These are phyloP conservation scores for Forsythia viridissima DNA, from an alignment of 257 asterid genomes.

Conservation along the genomic window DNA sequence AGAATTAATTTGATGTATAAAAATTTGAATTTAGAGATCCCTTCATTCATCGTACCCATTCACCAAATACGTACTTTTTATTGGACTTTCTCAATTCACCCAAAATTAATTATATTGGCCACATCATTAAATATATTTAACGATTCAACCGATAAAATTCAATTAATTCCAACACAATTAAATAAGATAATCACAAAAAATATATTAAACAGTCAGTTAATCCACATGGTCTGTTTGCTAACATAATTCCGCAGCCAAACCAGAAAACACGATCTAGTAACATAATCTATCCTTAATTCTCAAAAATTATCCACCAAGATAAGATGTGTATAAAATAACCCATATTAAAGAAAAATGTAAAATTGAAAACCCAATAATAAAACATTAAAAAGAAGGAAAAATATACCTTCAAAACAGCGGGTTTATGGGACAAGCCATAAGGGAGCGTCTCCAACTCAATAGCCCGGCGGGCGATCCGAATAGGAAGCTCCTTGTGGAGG, in stretches of 20 bases:
- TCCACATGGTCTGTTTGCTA: background rate
- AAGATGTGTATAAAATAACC: too few species aligned
- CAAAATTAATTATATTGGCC: too few species aligned
- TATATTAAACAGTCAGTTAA: background rate
- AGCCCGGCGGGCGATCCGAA: slow-evolving; percentile 86
- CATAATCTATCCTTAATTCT: background rate
- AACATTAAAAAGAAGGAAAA: too few species aligned
- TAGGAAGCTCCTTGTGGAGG: slow-evolving; percentile 86
- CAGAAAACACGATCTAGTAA: background rate
- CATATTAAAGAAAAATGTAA: too few species aligned
- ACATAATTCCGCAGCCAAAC: background rate
- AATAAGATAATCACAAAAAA: background rate
- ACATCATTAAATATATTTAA: too few species aligned
- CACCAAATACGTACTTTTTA: too few species aligned
- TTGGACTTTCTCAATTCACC: too few species aligned
- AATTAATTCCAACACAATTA: too few species aligned
- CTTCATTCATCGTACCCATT: too few species aligned
- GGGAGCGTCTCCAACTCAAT: slow-evolving; percentile 84
- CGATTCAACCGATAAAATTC: too few species aligned
- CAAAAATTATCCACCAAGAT: background rate
- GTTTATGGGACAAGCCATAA: slow-evolving; percentile 69
- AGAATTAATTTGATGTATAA: too few species aligned
- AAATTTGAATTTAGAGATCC: too few species aligned
- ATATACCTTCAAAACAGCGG: slow-evolving; percentile 73
- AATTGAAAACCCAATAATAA: background rate